Evolutionary conservation across 257 asterid genomes (phyloP).

Genomic region (Solanum piurae): DNA sequence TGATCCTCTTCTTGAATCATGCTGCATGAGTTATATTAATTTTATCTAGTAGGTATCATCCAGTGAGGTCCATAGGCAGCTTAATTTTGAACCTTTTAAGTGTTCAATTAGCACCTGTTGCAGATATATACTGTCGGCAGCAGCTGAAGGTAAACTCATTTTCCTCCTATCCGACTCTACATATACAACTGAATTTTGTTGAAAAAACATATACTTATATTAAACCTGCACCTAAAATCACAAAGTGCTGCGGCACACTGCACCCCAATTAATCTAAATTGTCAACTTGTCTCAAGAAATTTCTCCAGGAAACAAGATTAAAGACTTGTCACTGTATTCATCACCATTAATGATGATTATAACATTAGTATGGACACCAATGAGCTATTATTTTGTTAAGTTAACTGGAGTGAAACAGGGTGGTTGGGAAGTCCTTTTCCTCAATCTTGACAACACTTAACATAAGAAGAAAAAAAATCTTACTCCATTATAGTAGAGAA

Average conservation of each 20-base stretch:
- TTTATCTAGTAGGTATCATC: not conserved
- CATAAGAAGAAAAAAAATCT: not conserved
- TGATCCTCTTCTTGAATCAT: not conserved
- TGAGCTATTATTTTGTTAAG: not conserved
- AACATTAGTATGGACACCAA: not conserved
- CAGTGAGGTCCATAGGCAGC: not conserved
- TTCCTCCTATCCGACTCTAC: not conserved
- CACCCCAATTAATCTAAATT: not conserved
- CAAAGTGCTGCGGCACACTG: not conserved
- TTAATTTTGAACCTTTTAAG: not conserved
- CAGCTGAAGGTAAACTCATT: not conserved
- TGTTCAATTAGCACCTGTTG: not conserved
- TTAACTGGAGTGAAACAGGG: not conserved
- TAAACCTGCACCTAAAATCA: not conserved
- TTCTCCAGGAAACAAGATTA: not conserved
- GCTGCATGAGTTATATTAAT: not conserved
- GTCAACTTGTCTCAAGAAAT: not conserved
- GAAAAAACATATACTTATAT: too few species aligned
- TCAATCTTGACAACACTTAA: not conserved
- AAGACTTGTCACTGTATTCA: not conserved
- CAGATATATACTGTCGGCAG: not conserved
- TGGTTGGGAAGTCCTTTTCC: not conserved
- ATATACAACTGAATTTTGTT: not conserved
- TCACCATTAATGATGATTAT: not conserved
- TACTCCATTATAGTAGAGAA: not conserved